Evolutionary conservation across 1,139 yeast genomes (phyloP), one percentile per base, ranked within the genome.

Genomic region (Candida gigantensis): DNA sequence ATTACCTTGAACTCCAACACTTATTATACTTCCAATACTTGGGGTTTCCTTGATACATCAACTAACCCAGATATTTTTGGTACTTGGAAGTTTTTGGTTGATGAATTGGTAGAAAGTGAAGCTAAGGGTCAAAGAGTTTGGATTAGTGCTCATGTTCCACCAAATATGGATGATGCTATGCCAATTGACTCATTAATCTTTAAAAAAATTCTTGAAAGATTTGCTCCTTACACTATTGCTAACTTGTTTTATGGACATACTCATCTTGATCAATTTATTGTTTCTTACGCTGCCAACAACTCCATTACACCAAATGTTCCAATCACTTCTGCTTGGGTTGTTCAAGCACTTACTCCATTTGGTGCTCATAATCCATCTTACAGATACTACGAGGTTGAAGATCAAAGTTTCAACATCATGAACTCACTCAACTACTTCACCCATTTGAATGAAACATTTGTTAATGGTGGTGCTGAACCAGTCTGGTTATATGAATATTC

Each of bases 181-280:
- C 87, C 88, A n/a, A 63, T 78, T 28, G 81, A 79, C 34, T 73
- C 85, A 7, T 64, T 72, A 32, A 63, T 78, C 30, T 77, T 81
- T 43, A 63, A 71, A 21, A 74, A 74, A 44, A 76, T 82, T 35
- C 70, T 82, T 19, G 77, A 79, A 48, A 69, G 88, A 51, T 83
- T 81, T 54, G 74, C 84, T 28, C 87, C 86, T 14, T 74, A 72
- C 48, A 79, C 84, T 7, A 79, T 83, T 55, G 84, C 87, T 8
- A 81, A 74, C 37, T 62, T 80, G 11, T 83, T 82, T 62, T 81
- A 73, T 53, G 89, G 88, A 15, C 89, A 83, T 52, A 81, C 86
- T 6, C 90, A 83, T 51, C 63, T 66, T 46, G 90, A 83, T 55
- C 84, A 81, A 55, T 81, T 80, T 61, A 70, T 74, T 34, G 64